phyloP scores from a whole-genome alignment of 2,329 filamentous ascomycete genomes.

The Colletotrichum sp. region DNA sequence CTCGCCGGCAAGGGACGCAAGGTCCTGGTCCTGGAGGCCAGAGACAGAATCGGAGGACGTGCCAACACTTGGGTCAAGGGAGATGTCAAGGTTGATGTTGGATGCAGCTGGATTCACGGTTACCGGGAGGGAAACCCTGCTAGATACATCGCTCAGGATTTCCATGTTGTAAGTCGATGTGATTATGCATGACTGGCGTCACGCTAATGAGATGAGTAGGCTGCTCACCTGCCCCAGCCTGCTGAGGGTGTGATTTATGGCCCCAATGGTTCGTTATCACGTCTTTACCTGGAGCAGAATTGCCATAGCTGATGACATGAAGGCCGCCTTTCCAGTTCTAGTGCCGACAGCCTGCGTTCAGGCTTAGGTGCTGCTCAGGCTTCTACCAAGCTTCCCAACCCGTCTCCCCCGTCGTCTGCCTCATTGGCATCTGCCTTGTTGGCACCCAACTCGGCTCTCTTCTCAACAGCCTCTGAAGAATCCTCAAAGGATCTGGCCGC shows the following conservation, averaged over 20 bases:
- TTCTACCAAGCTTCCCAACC: slow-evolving; percentile 12
- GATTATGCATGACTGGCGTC: not conserved
- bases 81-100: slow-evolving; percentile 15
- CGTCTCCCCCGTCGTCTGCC: not conserved
- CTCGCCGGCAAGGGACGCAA: slow-evolving; percentile 11
- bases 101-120: slow-evolving; percentile 20
- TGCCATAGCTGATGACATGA: not conserved
- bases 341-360: slow-evolving; percentile 4
- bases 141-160: slow-evolving; percentile 15
- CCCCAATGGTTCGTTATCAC: not conserved
- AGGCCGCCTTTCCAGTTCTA: slow-evolving; percentile 11
- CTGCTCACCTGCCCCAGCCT: slow-evolving; percentile 9
- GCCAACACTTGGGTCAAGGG: slow-evolving; percentile 17
- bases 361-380: slow-evolving; percentile 10
- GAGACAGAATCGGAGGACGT: slow-evolving; percentile 21
- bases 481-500: slow-evolving; percentile 1
- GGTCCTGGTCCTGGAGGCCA: slow-evolving; percentile 17
- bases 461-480: not conserved
- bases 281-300: too few relatives aligned
- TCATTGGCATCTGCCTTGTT: slow-evolving; percentile 14
- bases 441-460: not conserved
- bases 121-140: slow-evolving; percentile 15
- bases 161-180: slow-evolving; percentile 12
- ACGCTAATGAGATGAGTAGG: slow-evolving; percentile 1
- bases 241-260: slow-evolving; percentile 17